Conservation (phyloP, 2,329 filamentous ascomycete species). For the Curvularia verruculosa region DNA sequence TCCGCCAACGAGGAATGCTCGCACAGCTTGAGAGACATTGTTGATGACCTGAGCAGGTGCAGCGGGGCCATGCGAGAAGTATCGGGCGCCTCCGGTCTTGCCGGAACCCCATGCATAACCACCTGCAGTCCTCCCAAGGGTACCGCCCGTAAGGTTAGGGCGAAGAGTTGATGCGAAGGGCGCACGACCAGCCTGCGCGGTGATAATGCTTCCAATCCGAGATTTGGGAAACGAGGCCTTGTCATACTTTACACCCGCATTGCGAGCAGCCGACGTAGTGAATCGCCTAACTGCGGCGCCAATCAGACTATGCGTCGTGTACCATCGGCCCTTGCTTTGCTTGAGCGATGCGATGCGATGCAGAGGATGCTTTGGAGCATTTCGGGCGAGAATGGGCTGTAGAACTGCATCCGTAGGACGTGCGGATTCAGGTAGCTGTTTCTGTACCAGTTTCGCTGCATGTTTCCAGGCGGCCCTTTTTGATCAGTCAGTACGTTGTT, state of each 20-base stretch:
- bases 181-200: conserved; percentile 72
- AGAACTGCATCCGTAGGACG: conserved; percentile 57
- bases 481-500: conserved; percentile 22
- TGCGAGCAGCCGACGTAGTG: conserved; percentile 54
- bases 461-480: conserved; percentile 56
- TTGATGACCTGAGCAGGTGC: conserved; percentile 88
- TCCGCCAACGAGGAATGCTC: conserved; percentile 90
- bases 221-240: conserved; percentile 63
- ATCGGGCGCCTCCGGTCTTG: conserved; percentile 73
- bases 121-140: conserved; percentile 81
- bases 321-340: conserved; percentile 68
- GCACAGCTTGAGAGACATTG: conserved; percentile 91
- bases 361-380: conserved; percentile 63
- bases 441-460: conserved; percentile 54
- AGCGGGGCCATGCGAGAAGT: conserved; percentile 88
- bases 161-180: conserved; percentile 89
- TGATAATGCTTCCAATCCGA: conserved; percentile 61
- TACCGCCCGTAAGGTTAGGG: conserved; percentile 89
- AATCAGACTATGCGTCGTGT: conserved; percentile 61
- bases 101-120: conserved; percentile 82
- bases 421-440: conserved; percentile 51
- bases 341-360: conserved; percentile 67
- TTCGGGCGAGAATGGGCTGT: conserved; percentile 65
- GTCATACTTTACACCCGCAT: conserved; percentile 53
- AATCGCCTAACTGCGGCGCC: conserved; percentile 58